These are phyloP conservation scores for Ophiocordyceps australis DNA, from an alignment of 2,329 filamentous ascomycete genomes.

Conservation along the genomic window DNA sequence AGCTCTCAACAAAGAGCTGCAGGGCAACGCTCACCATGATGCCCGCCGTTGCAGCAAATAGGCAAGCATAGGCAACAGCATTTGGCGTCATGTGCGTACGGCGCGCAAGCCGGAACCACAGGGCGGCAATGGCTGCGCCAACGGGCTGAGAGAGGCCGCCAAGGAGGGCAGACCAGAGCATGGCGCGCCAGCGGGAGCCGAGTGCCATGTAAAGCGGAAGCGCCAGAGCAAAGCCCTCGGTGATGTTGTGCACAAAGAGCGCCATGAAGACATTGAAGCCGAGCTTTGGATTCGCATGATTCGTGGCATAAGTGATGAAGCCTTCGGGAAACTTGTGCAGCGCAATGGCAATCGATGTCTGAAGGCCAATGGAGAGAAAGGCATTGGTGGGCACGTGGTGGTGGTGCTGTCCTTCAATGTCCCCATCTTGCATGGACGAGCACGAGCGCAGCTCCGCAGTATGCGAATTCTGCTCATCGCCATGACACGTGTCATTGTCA, in stretches of 20 bases:
- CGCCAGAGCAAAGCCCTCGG: conserved; percentile 88
- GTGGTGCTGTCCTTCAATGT: conserved; percentile 49
- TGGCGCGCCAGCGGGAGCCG: conserved; percentile 60
- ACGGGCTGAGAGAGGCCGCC: conserved; percentile 78
- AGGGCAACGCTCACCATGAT: conserved; percentile 92
- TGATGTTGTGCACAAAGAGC: conserved; percentile 95
- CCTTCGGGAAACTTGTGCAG: conserved; percentile 87
- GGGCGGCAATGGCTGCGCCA: conserved; percentile 65
- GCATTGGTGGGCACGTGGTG: conserved; percentile 92
- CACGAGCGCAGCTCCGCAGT: conserved; percentile 7
- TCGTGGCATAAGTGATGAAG: conserved; percentile 87
- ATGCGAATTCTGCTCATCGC: too few species aligned
- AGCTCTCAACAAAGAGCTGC: conserved; percentile 72
- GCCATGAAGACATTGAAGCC: conserved; percentile 90
- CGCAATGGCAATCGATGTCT: conserved; percentile 88
- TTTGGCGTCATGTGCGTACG: conserved; percentile 28
- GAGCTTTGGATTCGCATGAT: conserved; percentile 79
- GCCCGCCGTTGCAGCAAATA: conserved; percentile 80
- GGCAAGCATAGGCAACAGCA: conserved; percentile 49
- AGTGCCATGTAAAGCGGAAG: conserved; percentile 86
- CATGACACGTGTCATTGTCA: conserved; percentile 2
- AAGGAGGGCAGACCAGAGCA: conserved; percentile 66
- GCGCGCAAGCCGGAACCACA: conserved; percentile 65
- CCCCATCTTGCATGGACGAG: conserved; percentile 15
- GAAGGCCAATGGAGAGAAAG: conserved; percentile 86